Evolutionary conservation across 2,329 filamentous ascomycete species (phyloP).

Genomic region (Calcarisporium arbuscula): DNA sequence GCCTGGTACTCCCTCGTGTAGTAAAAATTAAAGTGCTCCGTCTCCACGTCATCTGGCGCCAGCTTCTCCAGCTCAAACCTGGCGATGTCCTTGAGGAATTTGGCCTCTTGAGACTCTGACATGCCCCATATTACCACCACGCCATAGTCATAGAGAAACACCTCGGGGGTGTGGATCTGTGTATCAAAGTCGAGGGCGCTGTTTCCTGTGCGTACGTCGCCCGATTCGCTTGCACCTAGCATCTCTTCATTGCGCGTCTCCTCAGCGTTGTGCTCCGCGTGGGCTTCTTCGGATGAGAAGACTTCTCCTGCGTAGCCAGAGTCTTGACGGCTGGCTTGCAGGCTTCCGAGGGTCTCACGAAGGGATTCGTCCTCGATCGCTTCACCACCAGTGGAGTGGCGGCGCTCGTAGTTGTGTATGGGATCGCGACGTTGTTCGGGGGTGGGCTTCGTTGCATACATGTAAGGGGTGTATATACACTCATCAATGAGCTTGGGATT

Average conservation of each 20-base stretch:
- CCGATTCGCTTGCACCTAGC: conserved; percentile 26
- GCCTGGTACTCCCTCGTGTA: conserved; percentile 97
- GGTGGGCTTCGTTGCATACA: conserved; percentile 55
- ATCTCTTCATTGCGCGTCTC: conserved; percentile 25
- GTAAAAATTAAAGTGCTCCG: conserved; percentile 98
- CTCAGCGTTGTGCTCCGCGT: conserved; percentile 17
- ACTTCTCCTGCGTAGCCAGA: conserved; percentile 24
- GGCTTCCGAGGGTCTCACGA: conserved; percentile 57
- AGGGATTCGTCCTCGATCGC: conserved; percentile 29
- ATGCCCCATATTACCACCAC: conserved; percentile 99
- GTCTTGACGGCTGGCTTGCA: conserved; percentile 37
- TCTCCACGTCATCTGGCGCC: conserved; percentile 80
- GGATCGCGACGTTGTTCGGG: conserved; percentile 23
- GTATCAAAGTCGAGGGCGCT: conserved; percentile 71
- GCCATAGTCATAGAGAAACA: conserved; percentile 96
- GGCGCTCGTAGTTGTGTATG: conserved; percentile 50
- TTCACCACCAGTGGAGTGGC: conserved; percentile 70
- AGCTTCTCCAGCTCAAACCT: conserved; percentile 94
- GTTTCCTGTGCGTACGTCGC: conserved; percentile 33
- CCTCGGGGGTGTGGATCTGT: conserved; percentile 82
- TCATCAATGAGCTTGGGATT: conserved; percentile 93
- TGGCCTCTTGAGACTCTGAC: conserved; percentile 80
- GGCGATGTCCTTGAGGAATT: conserved; percentile 86
- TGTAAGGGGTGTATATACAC: conserved; percentile 93
- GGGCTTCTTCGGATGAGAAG: conserved; percentile 17